These are phyloP conservation scores for Venturia oleaginea DNA, from an alignment of 2,329 filamentous ascomycete genomes.

Conservation along the genomic window DNA sequence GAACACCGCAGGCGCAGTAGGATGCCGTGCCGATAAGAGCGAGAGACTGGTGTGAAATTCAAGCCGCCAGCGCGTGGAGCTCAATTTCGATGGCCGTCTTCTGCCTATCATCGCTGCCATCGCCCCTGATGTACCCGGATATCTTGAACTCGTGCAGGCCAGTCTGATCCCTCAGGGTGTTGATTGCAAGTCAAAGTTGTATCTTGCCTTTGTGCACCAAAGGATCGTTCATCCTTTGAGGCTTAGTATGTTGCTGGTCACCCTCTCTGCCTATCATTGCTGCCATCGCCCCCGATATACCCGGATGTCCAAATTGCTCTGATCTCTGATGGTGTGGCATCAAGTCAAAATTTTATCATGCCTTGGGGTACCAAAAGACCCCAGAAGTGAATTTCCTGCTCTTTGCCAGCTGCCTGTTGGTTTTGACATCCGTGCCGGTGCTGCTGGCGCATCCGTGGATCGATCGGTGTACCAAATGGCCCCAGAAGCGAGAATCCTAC, in stretches of 20 bases:
- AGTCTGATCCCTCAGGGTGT: background rate
- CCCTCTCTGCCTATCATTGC: background rate
- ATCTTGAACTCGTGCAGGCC: background rate
- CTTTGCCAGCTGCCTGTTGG: background rate
- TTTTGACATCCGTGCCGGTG: background rate
- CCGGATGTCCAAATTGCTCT: background rate
- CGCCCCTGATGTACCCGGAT: background rate
- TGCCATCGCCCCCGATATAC: background rate
- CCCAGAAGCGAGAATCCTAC: background rate
- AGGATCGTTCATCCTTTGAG: background rate
- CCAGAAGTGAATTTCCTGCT: background rate
- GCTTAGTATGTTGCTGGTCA: background rate
- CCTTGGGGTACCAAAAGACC: background rate
- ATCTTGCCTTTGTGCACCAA: background rate
- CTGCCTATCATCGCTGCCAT: background rate
- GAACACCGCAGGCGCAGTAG: background rate
- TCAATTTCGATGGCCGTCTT: background rate
- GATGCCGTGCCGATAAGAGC: background rate
- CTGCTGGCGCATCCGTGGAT: background rate
- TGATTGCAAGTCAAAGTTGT: background rate
- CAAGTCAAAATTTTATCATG: background rate
- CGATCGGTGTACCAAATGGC: background rate
- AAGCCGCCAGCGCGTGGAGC: background rate
- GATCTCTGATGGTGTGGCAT: background rate
- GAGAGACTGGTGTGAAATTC: background rate